These are phyloP conservation scores for Penicillium goetzii DNA, from an alignment of 495 filamentous ascomycete genomes.

Conservation along the genomic window DNA sequence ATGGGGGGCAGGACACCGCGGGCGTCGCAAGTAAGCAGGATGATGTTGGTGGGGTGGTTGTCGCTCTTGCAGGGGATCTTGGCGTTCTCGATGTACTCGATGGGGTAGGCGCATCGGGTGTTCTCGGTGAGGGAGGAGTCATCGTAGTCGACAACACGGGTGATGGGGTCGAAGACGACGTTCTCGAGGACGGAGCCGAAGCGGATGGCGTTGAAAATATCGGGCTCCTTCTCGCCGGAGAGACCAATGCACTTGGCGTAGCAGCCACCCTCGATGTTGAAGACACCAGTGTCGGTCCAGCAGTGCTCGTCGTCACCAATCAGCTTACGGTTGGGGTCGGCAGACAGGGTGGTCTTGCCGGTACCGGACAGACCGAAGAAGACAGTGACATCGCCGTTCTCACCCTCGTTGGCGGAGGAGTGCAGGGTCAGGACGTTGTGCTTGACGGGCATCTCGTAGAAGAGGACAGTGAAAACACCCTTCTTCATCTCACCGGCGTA, in stretches of 20 bases:
- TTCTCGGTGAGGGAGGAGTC: slow-evolving; percentile 96
- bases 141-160: slow-evolving; percentile 91
- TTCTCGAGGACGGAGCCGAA: slow-evolving; percentile 99
- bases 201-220: slow-evolving; percentile 95
- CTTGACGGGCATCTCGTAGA: slow-evolving; percentile 99
- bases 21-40: slow-evolving; percentile 96
- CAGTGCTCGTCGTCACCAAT: slow-evolving; percentile 99
- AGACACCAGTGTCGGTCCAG: slow-evolving; percentile 95
- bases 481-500: slow-evolving; percentile 99
- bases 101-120: slow-evolving; percentile 97
- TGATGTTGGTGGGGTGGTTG: slow-evolving; percentile 94
- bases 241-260: slow-evolving; percentile 99
- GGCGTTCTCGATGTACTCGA: slow-evolving; percentile 98
- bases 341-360: slow-evolving; percentile 97
- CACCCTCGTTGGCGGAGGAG: slow-evolving; percentile 90
- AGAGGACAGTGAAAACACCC: slow-evolving; percentile 98
- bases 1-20: slow-evolving; percentile 97
- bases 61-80: slow-evolving; percentile 92
- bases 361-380: slow-evolving; percentile 99
- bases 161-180: slow-evolving; percentile 92
- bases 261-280: slow-evolving; percentile 99
- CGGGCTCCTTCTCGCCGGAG: slow-evolving; percentile 97
- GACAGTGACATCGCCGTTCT: slow-evolving; percentile 88
- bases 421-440: slow-evolving; percentile 98
- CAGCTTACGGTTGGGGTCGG: slow-evolving; percentile 91